Base-by-base conservation (phyloP, 2,329 filamentous ascomycete genomes). In the Ceratocystis lukuohia region DNA sequence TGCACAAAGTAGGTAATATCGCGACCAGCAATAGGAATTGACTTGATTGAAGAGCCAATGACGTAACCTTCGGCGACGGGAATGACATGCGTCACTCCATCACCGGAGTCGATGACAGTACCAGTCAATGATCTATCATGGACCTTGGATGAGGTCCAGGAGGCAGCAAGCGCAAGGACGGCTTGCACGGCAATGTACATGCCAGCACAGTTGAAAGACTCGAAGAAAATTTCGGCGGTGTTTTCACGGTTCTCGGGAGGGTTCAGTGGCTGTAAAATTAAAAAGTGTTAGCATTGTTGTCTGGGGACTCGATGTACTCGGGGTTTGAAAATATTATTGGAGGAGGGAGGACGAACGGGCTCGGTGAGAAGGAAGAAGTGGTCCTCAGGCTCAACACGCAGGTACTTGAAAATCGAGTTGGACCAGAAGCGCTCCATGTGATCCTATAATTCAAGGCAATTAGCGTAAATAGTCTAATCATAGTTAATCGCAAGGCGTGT, bases 351-450 rank as follows among this genome's bases (percentile, higher is more conserved):
- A 75, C 83, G 22, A 61, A 96, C 92, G 68, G 94, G 94, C 76
- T 99, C 94, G 69, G 94, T 99, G 68, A 99, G 86, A 69, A 99
- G 86, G 77, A 99, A 99, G 80, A 96, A 92, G 77, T 99, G 94
- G 75, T 99, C 94, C 79, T 99, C 94, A 37, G 94, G 94, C 78
- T 99, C 94, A 71, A 99, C 94, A 72, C 94, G 86, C 65, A 99
- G 84, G 75, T 99, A 99, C 77, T 99, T 99, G 85, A 99, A 99
- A 79, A 99, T 99, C 70, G 94, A 99, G 80, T 97, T 97, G 71
- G 95, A 97, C 94, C 94, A 99, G 80, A 97, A 99, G 70, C 94
- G 88, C 77, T 99, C 94, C 94, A 99, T 99, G 73, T 96, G 90
- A 78, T 99, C 94, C 89, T 94, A 71, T 5, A 68, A 65, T 69